Evolutionary conservation across 257 asterid genomes (phyloP).

Genomic region (Echium plantagineum): DNA sequence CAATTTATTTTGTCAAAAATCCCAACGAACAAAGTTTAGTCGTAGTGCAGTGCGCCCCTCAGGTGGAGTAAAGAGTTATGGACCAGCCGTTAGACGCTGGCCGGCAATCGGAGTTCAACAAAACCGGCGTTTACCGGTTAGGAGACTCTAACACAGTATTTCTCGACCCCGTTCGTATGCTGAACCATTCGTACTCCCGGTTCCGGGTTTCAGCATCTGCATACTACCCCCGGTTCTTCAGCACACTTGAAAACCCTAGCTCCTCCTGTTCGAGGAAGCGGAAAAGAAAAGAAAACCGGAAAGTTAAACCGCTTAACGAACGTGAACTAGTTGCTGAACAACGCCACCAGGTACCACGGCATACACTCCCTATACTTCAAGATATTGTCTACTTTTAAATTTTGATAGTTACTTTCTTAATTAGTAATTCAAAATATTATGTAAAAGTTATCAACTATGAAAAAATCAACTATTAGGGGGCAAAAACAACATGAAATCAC

Average conservation of each 20-base stretch:
- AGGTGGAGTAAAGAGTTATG: too few relatives aligned
- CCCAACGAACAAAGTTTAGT: too few relatives aligned
- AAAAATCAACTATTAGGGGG: too few relatives aligned
- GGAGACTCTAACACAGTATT: constrained; percentile 29
- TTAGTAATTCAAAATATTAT: too few relatives aligned
- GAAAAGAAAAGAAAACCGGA: constrained; percentile 34
- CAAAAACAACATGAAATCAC: too few relatives aligned
- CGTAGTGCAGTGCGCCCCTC: too few relatives aligned
- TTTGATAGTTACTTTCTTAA: too few relatives aligned
- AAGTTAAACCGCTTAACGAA: constrained; percentile 33
- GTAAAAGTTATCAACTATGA: too few relatives aligned
- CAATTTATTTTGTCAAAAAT: too few relatives aligned
- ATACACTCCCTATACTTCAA: too few relatives aligned
- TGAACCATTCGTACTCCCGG: constrained; percentile 58
- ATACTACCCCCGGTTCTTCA: constrained; percentile 81
- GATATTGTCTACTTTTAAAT: too few relatives aligned
- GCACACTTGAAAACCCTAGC: constrained; percentile 7
- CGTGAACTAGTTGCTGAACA: constrained; percentile 67
- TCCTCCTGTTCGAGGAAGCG: constrained; percentile 3
- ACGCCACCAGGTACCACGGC: constrained; percentile 55
- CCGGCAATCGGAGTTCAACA: constrained; percentile 23
- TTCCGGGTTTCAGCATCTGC: constrained; percentile 49
- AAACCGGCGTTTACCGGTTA: constrained; percentile 43
- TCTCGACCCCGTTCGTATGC: constrained; percentile 77
- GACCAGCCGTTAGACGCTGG: too few relatives aligned